A percentile compares a stretch with the other conserved stretches of the same genome.
These are phyloP conservation scores for Spathaspora girioi DNA, from an alignment of 805 yeast species.

Conservation along the genomic window DNA sequence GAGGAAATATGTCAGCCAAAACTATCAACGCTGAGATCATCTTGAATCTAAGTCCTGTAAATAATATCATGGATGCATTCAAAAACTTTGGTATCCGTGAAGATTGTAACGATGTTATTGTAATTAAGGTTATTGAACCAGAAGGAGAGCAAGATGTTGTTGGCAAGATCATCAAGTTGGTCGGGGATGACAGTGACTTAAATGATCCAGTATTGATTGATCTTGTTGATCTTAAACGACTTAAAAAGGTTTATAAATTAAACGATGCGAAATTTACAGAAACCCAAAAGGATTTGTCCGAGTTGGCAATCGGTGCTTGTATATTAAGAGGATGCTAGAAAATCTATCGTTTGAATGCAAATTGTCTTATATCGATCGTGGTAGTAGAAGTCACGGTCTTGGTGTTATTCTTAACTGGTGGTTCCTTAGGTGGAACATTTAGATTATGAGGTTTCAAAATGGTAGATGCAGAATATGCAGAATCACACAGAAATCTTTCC, in stretches of 20 bases:
- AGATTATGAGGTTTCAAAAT: neutral
- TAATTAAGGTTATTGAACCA: slow-evolving; percentile 41
- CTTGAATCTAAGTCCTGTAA: slow-evolving; percentile 64
- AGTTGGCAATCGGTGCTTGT: slow-evolving; percentile 45
- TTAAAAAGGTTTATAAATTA: slow-evolving; percentile 35
- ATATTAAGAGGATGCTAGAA: slow-evolving; percentile 42
- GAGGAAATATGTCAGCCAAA: slow-evolving; percentile 54
- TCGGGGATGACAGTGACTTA: slow-evolving; percentile 9
- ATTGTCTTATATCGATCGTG: slow-evolving; percentile 7
- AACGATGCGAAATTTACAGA: slow-evolving; percentile 23
- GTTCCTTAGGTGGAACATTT: neutral
- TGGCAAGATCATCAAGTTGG: slow-evolving; percentile 17
- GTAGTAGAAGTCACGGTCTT: neutral
- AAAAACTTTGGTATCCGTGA: slow-evolving; percentile 66
- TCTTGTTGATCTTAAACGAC: slow-evolving; percentile 22
- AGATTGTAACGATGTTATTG: slow-evolving; percentile 42
- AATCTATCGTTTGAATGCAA: slow-evolving; percentile 5
- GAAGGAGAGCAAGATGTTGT: slow-evolving; percentile 19
- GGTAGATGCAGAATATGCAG: neutral
- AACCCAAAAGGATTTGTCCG: slow-evolving; percentile 29
- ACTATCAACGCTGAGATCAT: slow-evolving; percentile 70
- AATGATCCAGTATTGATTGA: slow-evolving; percentile 20
- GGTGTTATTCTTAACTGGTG: neutral
- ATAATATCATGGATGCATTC: slow-evolving; percentile 69
- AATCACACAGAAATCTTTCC: slow-evolving; percentile 9